A percentile compares a stretch with the other conserved stretches of the same genome.
Evolutionary conservation across 768 basidiomycete species (phyloP).

Genomic region (Leccinum obscurum): DNA sequence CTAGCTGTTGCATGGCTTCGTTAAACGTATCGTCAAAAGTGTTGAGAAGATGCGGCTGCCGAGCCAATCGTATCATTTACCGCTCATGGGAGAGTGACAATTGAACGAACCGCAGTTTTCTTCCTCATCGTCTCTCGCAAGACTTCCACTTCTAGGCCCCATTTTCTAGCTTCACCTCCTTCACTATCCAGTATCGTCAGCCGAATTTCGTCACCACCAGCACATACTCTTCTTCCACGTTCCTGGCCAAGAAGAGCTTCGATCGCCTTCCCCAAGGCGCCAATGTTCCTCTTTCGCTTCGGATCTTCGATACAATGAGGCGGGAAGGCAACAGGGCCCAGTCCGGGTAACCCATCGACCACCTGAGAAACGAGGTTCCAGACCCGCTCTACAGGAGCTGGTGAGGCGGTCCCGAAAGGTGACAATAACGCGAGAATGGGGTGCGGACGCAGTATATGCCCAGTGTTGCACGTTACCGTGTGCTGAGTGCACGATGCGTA

Average conservation of each 20-base stretch:
- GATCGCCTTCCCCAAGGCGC: slow-evolving; percentile 70
- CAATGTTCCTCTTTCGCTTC: slow-evolving; percentile 69
- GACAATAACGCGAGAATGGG: slow-evolving; percentile 49
- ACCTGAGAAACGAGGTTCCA: slow-evolving; percentile 49
- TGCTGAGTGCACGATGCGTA: slow-evolving; percentile 62
- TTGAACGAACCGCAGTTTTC: slow-evolving; percentile 51
- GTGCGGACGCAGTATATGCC: slow-evolving; percentile 66
- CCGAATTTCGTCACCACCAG: slow-evolving; percentile 41
- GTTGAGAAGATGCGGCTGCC: slow-evolving; percentile 54
- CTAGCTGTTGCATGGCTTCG: slow-evolving; percentile 76
- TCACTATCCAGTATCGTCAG: slow-evolving; percentile 41
- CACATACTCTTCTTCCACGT: slow-evolving; percentile 65
- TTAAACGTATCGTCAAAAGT: slow-evolving; percentile 74
- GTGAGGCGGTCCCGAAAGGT: slow-evolving; percentile 38
- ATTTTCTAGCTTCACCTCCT: slow-evolving; percentile 71
- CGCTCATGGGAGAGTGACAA: slow-evolving; percentile 10
- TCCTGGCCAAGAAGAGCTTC: slow-evolving; percentile 63
- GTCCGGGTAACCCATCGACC: slow-evolving; percentile 69
- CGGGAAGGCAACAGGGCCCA: slow-evolving; percentile 77
- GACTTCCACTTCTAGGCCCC: slow-evolving; percentile 65
- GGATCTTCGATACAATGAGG: slow-evolving; percentile 80
- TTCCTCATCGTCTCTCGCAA: slow-evolving; percentile 58
- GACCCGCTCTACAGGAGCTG: slow-evolving; percentile 39
- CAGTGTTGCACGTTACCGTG: slow-evolving; percentile 63
- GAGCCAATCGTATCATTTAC: slow-evolving; percentile 22